Base-by-base conservation (phyloP, 768 basidiomycete species). In the Vararia minispora region DNA sequence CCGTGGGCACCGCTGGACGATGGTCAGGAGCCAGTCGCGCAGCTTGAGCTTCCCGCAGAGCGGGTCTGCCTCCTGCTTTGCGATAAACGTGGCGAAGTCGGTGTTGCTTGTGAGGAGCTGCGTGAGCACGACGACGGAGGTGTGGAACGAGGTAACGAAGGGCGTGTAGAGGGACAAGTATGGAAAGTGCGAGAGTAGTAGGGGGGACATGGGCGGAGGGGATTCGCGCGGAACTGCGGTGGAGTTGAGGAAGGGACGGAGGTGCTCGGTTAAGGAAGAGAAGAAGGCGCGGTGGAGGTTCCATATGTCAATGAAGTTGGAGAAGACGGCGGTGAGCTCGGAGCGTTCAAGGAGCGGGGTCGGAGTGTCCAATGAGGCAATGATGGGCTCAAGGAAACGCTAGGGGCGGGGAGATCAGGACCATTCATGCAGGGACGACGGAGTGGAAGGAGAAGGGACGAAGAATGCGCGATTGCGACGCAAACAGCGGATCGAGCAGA, bases 281-380 rank as follows among this genome's bases (percentile, higher is more conserved):
- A 76, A 74, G 58, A 88, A 80, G 2, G 80, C 72, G 36, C 72
- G 80, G 58, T 88, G 85, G 29, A 87, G 67, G 50, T 87, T 89
- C 87, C 82, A 88, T 24, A 91, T 89, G 57, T 90, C 87, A 52
- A 88, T 79, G 46, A 90, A 88, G 56, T 89, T 89, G 45, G 81
- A 82, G 58, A 91, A 91, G 25, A 89, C 64, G 10, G 76, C 68
- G 1, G 78, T 82, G 41, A 90, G 69, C 31, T 76, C 70, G 3
- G 71, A 57, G 40, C 83, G 74, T 42, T 76, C 66, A 35, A 90
- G 66, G n/a, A 90, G 57, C 2, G 84, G 79, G 18, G 72, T 64
- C 4, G 74, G 49, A 2, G 72, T 75, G 44, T 85, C 81, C 46
- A 89, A 61, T 5, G 88, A 80, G 14, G 64, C 63, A 45, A 90